phyloP scores from a whole-genome alignment of 163 green algal species.

The Coccomyxa subellipsoidea region DNA sequence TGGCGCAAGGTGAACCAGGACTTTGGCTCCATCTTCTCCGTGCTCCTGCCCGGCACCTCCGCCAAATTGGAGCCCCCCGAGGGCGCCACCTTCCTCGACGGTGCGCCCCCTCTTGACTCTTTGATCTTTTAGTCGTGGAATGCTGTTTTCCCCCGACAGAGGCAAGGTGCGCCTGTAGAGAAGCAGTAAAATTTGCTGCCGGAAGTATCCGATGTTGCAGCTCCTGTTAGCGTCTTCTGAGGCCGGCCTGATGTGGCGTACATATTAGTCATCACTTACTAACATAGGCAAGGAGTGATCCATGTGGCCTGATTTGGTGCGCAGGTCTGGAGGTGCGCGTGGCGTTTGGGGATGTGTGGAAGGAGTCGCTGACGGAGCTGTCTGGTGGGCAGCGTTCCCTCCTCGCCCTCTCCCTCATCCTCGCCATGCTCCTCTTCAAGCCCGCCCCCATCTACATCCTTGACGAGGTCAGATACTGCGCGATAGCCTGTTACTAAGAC shows the following conservation, averaged over 20 bases:
- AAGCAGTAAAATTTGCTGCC: too few species aligned
- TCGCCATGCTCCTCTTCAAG: slow-evolving; percentile 97
- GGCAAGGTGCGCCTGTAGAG: too few species aligned
- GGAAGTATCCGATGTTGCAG: too few species aligned
- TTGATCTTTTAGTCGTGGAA: background rate
- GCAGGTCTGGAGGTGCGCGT: slow-evolving; percentile 90
- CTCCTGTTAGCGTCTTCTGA: too few species aligned
- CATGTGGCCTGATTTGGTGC: background rate
- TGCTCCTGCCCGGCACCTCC: slow-evolving; percentile 90
- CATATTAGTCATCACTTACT: too few species aligned
- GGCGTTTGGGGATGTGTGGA: slow-evolving; percentile 96
- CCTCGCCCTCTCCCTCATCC: slow-evolving; percentile 94
- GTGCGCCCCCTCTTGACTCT: slow-evolving; percentile 26
- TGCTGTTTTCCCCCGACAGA: too few species aligned
- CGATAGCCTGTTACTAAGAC: too few species aligned
- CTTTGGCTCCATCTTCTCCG: slow-evolving; percentile 97
- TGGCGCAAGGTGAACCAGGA: slow-evolving; percentile 89
- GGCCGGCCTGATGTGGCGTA: too few species aligned
- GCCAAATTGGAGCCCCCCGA: slow-evolving; percentile 90
- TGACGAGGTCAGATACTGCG: slow-evolving; percentile 77
- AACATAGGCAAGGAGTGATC: too few species aligned
- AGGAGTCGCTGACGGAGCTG: slow-evolving; percentile 96
- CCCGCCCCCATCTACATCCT: slow-evolving; percentile 99
- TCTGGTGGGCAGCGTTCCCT: slow-evolving; percentile 92
- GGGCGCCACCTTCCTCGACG: slow-evolving; percentile 81